Evolutionary conservation across 306 rosid species (phyloP), one percentile per base, ranked within the genome.

Genomic region (Lagenaria siceraria): DNA sequence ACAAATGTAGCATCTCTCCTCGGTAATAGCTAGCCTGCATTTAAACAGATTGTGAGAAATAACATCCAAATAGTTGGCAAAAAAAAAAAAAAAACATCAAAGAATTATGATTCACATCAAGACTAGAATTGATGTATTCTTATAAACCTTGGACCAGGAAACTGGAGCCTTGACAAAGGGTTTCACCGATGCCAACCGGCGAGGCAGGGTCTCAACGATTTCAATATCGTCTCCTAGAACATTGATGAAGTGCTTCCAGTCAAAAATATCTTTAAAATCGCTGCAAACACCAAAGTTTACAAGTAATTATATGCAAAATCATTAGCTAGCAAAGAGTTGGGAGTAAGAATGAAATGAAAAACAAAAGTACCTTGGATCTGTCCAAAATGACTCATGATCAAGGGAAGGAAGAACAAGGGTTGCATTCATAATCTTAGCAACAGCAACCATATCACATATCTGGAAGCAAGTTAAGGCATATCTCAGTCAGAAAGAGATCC

Each of bases 401-500:
- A 96, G 93, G 55, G 92, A 84, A 53, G 99, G 99, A 86, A 96
- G 94, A 35, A 96, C 97, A 51, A 96, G 93, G 4, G 97, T 92
- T 69, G 97, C 99, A 86, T 92, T 92, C 98, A 89, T 88, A 77
- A 96, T 85, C 92, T 88, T 96, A 68, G 99, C 97, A 84, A 90
- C 92, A 10, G 97, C 99, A 82, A 96, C 99, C 99, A 96, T 96
- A 78, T 96, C 99, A 79, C 99, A 96, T 85, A 96, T 92, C 99
- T 96, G 94, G 84, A 82, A 29, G 66, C 71, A 77, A 40, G 75
- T 24, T 63, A 27, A 18, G 17, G 46, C n/a, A 24, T 21, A 62
- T 29, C 71, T 89, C 76, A 89, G 85, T 78, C 13, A 36, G 54
- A 78, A 87, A 75, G 38, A 51, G 5, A 29, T 21, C 18, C 75